Evolutionary conservation across 345 rosid genomes (phyloP), one percentile per base, ranked within the genome.

Genomic region (Mallotus nudiflorus): DNA sequence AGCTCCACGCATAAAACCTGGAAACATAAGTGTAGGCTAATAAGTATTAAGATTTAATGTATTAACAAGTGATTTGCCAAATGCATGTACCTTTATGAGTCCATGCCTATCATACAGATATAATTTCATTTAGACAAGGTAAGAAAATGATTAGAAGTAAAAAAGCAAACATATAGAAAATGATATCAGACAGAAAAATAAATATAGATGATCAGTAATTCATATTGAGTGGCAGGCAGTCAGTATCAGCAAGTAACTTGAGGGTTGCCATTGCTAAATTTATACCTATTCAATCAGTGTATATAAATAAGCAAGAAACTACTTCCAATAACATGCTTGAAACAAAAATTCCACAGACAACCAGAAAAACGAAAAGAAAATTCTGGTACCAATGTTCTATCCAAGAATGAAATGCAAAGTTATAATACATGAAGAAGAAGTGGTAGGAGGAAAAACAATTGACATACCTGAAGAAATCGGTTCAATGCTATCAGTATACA

Each of bases 401-500:
- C 70, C 59, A 62, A 8, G 24, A 57, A 66, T 3, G 16, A 11
- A 6, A 15, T 62, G 22, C 58, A 18, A 20, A 24, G 40, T 48
- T 49, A 54, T 10, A 53, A 56, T 9, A 35, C n/a, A 20, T 4
- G 53, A 28, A 29, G n/a, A 24, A 66, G 28, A 9, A 61, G 58
- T 28, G 33, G 18, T 12, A 49, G 35, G 61, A 54, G 35, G 61
- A 54, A 53, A 13, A 29, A 31, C n/a, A 31, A 42, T 33, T 25
- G 31, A 53, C 57, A 29, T 84, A 91, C 97, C 96, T 94, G 97
- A 81, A 94, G 97, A 84, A 94, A 94, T 48, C 96, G 82, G 73
- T 91, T 94, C 75, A 94, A 85, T 63, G 97, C 97, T 78, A 94
- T 91, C 80, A 94, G 78, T 65, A 94, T 88, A 58, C 93, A 86